phyloP scores from a whole-genome alignment of 495 filamentous ascomycete genomes.

The Bombardia bombarda region DNA sequence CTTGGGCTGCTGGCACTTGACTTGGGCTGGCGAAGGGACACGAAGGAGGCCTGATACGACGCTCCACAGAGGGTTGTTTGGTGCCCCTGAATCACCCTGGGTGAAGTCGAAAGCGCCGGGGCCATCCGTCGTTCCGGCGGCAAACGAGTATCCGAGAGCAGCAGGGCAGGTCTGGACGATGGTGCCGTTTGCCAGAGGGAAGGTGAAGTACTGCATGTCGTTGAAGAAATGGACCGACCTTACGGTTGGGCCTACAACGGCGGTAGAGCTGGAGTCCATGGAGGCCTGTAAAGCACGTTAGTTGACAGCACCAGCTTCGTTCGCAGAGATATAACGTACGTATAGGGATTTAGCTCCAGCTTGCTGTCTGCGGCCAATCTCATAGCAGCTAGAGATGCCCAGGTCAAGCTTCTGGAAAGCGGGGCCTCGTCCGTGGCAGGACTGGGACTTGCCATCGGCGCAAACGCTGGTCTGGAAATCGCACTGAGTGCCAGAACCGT shows the following conservation, averaged over 20 bases:
- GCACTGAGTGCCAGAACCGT: constrained; percentile 59
- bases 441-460: constrained; percentile 55
- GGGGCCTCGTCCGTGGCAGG: constrained; percentile 77
- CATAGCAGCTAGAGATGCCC: constrained; percentile 65
- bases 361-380: constrained; percentile 64
- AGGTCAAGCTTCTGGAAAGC: constrained; percentile 61
- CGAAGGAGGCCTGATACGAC: constrained; percentile 67
- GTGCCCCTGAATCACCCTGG: constrained; percentile 65
- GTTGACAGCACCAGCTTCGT: not conserved
- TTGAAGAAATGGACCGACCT: constrained; percentile 61
- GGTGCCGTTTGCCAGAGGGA: constrained; percentile 68
- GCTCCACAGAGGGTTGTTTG: constrained; percentile 73
- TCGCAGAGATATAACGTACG: constrained; percentile 22
- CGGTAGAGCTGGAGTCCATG: constrained; percentile 34
- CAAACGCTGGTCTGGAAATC: constrained; percentile 71
- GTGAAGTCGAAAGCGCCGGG: constrained; percentile 92
- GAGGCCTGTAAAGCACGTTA: constrained; percentile 21
- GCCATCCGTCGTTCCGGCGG: constrained; percentile 86
- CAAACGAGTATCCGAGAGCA: constrained; percentile 88
- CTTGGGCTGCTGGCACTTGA: constrained; percentile 74
- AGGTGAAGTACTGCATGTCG: constrained; percentile 52
- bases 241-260: constrained; percentile 43
- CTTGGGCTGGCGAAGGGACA: constrained; percentile 61
- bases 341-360: constrained; percentile 55
- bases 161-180: constrained; percentile 74